Conservation (phyloP, 176 grass and related monocot genomes). For the Oryza officinalis region DNA sequence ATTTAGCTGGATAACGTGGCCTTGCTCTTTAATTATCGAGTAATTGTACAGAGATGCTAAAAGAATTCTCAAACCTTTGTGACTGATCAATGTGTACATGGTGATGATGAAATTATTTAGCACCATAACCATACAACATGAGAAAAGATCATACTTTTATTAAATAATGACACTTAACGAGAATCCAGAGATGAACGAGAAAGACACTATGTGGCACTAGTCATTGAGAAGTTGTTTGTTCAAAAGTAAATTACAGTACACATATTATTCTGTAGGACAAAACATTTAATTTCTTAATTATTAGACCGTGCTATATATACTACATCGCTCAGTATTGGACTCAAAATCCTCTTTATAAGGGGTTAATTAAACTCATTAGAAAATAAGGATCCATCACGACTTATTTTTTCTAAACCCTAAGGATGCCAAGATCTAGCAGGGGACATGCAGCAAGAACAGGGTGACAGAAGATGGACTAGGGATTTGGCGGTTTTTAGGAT, state of each 20-base stretch:
- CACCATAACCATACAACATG: background rate
- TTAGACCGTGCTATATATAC: background rate
- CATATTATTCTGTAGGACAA: background rate
- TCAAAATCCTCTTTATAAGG: background rate
- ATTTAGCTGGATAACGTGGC: constrained; percentile 5
- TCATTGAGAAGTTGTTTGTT: background rate
- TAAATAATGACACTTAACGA: background rate
- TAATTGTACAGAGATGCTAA: background rate
- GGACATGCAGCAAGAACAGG: background rate
- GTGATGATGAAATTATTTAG: background rate
- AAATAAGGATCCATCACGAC: background rate
- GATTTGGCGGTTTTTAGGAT: background rate
- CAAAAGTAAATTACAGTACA: background rate
- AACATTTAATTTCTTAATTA: background rate
- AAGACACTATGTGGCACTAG: background rate
- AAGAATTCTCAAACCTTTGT: background rate
- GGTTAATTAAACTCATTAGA: background rate
- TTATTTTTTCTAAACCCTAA: background rate
- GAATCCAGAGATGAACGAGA: background rate
- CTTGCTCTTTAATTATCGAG: background rate
- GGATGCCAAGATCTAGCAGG: background rate
- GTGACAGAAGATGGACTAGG: background rate
- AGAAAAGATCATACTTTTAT: background rate
- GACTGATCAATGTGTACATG: background rate
- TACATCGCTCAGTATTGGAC: background rate